Conservation (phyloP, 345 rosid species). For the Salix dunnii region DNA sequence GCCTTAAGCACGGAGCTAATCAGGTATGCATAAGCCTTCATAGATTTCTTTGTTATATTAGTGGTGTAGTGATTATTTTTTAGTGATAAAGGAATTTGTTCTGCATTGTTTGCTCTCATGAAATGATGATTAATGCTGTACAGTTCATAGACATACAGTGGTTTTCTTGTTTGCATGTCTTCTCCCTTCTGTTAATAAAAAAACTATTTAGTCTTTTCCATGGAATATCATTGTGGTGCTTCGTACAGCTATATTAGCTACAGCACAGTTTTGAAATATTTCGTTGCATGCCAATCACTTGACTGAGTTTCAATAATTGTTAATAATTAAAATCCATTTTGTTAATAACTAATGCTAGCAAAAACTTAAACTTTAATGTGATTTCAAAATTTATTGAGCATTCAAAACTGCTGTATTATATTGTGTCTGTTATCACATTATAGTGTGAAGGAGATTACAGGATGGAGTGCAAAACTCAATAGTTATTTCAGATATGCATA, state of each 20-base stretch:
- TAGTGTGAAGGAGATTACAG: not conserved
- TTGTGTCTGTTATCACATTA: not conserved
- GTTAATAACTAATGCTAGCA: not conserved
- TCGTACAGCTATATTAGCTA: not conserved
- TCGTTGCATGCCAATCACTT: not conserved
- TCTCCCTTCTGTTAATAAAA: not conserved
- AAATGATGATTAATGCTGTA: not conserved
- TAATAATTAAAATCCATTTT: not conserved
- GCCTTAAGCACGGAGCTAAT: slow-evolving; percentile 93
- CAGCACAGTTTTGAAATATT: not conserved
- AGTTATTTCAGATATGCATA: not conserved
- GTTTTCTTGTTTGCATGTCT: not conserved
- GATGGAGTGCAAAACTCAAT: not conserved
- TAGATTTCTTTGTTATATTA: not conserved
- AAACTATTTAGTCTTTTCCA: not conserved
- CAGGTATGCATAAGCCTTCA: slow-evolving; percentile 45
- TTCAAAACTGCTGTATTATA: not conserved
- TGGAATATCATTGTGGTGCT: not conserved
- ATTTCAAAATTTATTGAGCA: not conserved
- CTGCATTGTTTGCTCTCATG: not conserved
- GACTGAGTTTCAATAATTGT: not conserved
- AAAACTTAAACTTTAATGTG: not conserved
- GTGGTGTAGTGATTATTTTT: not conserved
- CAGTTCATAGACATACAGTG: not conserved
- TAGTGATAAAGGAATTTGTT: not conserved